Evolutionary conservation across 2,329 filamentous ascomycete genomes (phyloP).

Genomic region (Penicillium thymicola): DNA sequence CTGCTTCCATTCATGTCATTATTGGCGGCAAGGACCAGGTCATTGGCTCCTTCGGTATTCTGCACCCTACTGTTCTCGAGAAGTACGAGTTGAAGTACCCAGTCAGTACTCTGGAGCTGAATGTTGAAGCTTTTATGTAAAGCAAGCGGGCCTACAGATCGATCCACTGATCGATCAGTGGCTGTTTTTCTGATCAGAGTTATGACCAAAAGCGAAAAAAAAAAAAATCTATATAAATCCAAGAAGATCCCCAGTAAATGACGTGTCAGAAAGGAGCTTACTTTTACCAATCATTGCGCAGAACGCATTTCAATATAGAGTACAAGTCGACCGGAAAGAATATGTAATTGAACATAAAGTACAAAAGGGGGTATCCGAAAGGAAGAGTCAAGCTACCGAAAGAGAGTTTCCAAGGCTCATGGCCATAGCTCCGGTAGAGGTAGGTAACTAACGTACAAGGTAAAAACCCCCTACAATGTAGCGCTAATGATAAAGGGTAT

Average conservation of each 20-base stretch:
- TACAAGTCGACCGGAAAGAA: not conserved
- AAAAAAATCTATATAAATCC: not conserved
- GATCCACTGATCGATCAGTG: not conserved
- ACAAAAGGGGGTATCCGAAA: not conserved
- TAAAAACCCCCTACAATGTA: not conserved
- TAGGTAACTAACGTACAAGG: not conserved
- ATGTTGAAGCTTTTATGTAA: constrained; percentile 87
- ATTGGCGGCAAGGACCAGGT: constrained; percentile 68
- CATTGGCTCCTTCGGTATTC: constrained; percentile 87
- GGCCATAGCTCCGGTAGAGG: not conserved
- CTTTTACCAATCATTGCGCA: not conserved
- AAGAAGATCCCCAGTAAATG: not conserved
- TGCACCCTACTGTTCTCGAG: constrained; percentile 89
- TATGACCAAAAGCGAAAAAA: not conserved
- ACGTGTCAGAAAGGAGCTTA: not conserved
- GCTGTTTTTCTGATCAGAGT: not conserved
- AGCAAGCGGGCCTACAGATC: not conserved
- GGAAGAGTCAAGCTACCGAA: not conserved
- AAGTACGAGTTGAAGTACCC: constrained; percentile 92
- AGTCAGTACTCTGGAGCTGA: constrained; percentile 90
- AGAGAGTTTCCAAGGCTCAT: not conserved
- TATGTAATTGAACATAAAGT: not conserved
- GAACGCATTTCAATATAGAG: not conserved
- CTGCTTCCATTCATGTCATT: constrained; percentile 77
- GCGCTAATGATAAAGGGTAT: not conserved